Percentiles rank a stretch among this genome's conserved stretches.
Evolutionary conservation across 192 early-diverging fungal species (phyloP).

Genomic region (Anaeromyces robustus): DNA sequence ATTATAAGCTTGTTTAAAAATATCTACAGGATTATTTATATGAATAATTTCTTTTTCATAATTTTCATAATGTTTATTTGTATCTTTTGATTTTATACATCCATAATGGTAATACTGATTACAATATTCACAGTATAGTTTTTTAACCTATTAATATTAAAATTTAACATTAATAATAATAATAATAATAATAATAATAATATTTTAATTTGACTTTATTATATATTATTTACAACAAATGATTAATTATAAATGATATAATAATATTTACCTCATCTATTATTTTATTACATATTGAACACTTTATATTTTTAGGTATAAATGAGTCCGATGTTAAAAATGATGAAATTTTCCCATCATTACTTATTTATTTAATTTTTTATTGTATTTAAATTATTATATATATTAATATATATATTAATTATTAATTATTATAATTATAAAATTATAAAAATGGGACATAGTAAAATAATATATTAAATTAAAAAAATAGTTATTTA

Average conservation of each 20-base stretch:
- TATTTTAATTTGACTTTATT: too few species aligned
- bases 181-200: too few species aligned
- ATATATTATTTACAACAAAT: too few species aligned
- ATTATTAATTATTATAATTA: too few species aligned
- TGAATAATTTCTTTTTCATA: background rate
- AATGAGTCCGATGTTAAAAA: background rate
- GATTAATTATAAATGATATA: too few species aligned
- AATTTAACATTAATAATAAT: too few species aligned
- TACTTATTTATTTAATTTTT: background rate
- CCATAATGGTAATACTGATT: background rate
- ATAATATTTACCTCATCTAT: background rate
- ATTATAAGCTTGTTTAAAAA: background rate
- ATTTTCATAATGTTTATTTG: background rate
- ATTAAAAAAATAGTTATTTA: too few species aligned
- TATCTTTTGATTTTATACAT: background rate
- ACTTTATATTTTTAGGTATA: background rate
- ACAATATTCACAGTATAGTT: background rate
- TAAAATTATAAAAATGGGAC: too few species aligned
- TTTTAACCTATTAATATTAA: background rate
- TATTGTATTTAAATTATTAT: too few species aligned
- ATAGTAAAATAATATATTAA: too few species aligned
- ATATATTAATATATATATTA: too few species aligned
- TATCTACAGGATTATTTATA: background rate
- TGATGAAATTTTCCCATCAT: background rate
- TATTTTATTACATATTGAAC: background rate